Percentiles rank a stretch among this genome's conserved stretches.
Conservation (phyloP, 441 rosid species). For the Mallotus japonicus region DNA sequence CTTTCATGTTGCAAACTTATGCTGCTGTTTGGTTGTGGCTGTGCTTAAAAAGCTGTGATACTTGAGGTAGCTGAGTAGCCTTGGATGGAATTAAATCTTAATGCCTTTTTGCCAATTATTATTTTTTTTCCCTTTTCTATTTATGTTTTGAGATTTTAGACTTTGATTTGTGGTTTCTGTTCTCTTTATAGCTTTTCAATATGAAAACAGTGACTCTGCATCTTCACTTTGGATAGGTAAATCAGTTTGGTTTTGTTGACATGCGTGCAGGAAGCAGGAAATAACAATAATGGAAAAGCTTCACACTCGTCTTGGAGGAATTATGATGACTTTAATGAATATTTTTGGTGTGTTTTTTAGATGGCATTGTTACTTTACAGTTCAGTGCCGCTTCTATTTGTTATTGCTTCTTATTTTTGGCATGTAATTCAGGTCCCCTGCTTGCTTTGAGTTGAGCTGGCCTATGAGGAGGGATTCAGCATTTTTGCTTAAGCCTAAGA, state of each 20-base stretch:
- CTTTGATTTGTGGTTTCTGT: not conserved
- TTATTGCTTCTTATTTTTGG: constrained; percentile 25
- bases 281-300: constrained; percentile 89
- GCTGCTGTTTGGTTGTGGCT: not conserved
- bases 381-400: constrained; percentile 16
- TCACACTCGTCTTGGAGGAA: constrained; percentile 99
- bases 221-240: not conserved
- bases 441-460: constrained; percentile 92
- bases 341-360: constrained; percentile 72
- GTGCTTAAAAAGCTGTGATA: not conserved
- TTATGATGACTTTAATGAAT: constrained; percentile 99
- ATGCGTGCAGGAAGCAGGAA: constrained; percentile 65
- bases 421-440: constrained; percentile 69
- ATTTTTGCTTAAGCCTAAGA: constrained; percentile 55
- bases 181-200: not conserved
- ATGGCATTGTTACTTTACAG: constrained; percentile 19
- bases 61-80: not conserved
- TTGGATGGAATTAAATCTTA: not conserved
- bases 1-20: not conserved
- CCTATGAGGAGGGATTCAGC: constrained; percentile 64
- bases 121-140: not conserved
- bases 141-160: not conserved
- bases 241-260: constrained; percentile 15
- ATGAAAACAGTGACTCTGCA: not conserved
- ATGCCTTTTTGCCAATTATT: not conserved